Base-by-base conservation (phyloP, 805 yeast genomes). In the Nakazawaea anatomiae region DNA sequence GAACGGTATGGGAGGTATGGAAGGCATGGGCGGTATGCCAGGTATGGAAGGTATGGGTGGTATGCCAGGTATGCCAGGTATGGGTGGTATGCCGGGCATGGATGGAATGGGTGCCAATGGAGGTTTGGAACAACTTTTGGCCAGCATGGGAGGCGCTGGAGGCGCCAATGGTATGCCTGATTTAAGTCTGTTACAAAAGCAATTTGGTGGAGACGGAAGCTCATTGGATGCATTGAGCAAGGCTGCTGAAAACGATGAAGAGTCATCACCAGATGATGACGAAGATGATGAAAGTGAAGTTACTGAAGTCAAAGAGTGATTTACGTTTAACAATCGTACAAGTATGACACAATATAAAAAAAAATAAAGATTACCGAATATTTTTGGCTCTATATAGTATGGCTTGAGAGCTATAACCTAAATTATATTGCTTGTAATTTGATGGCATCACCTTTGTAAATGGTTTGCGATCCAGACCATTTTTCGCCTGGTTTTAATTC, bases 391-490 rank as follows among this genome's bases (percentile, higher is more conserved):
- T 18, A 18, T 18, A 2, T 18, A 18, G 25, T 18, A 18, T 18
- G 25, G 25, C 25, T 2, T 18, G 3, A 18, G 25, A 18, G 25
- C 25, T 18, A 18, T 18, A 18, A 18, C 3, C 25, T 18, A 18
- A 18, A 14, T 52, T 61, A 73, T 45, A 77, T 65, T 14, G 83
- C 73, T 65, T 83, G 89, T 48, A 78, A 76, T 52, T 79, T 77
- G 56, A 85, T 76, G 30, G 77, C 81, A 46, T 86, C 89, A 51
- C 79, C 79, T 47, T 77, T 73, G 57, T 74, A 72, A 66, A 77
- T 63, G 28, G 62, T 69, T 70, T 89, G 96, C 34, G 82, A 69
- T 12, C 83, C 97, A 11, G 69, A 67, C 96, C 96, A 91, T 55
- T 74, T 73, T 54, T 76, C 77, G 48, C 94, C 92, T n/a, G 92